Evolutionary conservation across 2,329 filamentous ascomycete species (phyloP).

Genomic region (Alternaria sp.): DNA sequence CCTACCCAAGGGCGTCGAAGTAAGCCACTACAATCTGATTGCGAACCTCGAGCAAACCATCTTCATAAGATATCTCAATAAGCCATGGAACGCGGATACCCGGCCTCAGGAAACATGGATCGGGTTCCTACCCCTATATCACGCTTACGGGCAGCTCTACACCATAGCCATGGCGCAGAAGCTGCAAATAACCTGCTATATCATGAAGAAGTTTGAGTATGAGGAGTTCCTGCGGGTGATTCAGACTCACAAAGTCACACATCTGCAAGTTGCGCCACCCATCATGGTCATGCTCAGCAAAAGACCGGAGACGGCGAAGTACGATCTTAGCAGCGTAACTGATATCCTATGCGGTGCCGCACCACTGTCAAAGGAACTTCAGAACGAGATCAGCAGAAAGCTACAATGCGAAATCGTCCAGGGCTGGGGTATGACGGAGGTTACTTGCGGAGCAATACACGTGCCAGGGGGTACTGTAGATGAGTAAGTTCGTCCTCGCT

Average conservation of each 20-base stretch:
- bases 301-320: conserved; percentile 50
- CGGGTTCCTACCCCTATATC: conserved; percentile 52
- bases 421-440: conserved; percentile 53
- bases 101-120: conserved; percentile 58
- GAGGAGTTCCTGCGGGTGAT: conserved; percentile 48
- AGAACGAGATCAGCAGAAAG: conserved; percentile 47
- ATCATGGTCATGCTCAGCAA: conserved; percentile 55
- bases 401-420: conserved; percentile 47
- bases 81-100: conserved; percentile 48
- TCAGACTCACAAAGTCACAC: conserved; percentile 46
- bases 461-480: conserved; percentile 45
- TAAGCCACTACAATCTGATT: conserved; percentile 58
- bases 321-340: conserved; percentile 49
- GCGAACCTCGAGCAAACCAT: conserved; percentile 60
- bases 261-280: conserved; percentile 51
- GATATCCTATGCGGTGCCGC: conserved; percentile 52
- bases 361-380: conserved; percentile 51
- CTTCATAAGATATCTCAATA: conserved; percentile 53
- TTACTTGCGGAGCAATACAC: conserved; percentile 49
- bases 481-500: conserved; percentile 29
- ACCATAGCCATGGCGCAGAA: conserved; percentile 52
- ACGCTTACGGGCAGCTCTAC: conserved; percentile 56
- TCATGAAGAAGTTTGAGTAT: conserved; percentile 52
- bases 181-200: conserved; percentile 53
- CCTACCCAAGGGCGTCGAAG: conserved; percentile 59